These are phyloP conservation scores for Nicotiana undulata DNA, from an alignment of 257 asterid genomes.

Conservation along the genomic window DNA sequence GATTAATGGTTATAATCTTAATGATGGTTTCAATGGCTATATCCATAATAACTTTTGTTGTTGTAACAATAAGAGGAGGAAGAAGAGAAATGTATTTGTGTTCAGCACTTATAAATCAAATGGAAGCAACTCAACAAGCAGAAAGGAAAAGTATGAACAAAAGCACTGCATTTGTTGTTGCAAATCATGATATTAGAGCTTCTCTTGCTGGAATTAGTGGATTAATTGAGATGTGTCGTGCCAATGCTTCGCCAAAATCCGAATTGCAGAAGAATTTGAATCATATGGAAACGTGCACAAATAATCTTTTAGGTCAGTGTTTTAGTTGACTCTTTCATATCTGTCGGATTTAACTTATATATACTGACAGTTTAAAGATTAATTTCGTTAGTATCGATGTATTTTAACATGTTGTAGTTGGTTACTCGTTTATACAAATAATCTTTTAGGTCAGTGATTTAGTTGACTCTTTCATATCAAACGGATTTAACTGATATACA, in stretches of 20 bases:
- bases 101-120: conserved; percentile 43
- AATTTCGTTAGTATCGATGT: not conserved
- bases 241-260: conserved; percentile 22
- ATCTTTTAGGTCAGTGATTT: not conserved
- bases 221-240: conserved; percentile 34
- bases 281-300: conserved; percentile 37
- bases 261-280: conserved; percentile 30
- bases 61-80: conserved; percentile 22
- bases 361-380: no score
- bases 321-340: not conserved
- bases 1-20: conserved; percentile 15
- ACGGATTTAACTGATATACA: no score
- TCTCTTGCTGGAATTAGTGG: conserved; percentile 54
- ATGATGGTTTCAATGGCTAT: conserved; percentile 22
- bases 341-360: not conserved
- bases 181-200: conserved; percentile 80
- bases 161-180: conserved; percentile 58
- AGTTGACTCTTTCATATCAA: not conserved
- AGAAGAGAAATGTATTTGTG: conserved; percentile 50
- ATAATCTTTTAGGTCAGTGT: conserved; percentile 47
- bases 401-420: no score
- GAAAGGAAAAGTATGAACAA: conserved; percentile 64
- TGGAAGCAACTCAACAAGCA: conserved; percentile 72
- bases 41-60: conserved; percentile 17
- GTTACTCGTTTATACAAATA: not conserved